Evolutionary conservation across 2,329 filamentous ascomycete species (phyloP).

Genomic region (Penicillium expansum): DNA sequence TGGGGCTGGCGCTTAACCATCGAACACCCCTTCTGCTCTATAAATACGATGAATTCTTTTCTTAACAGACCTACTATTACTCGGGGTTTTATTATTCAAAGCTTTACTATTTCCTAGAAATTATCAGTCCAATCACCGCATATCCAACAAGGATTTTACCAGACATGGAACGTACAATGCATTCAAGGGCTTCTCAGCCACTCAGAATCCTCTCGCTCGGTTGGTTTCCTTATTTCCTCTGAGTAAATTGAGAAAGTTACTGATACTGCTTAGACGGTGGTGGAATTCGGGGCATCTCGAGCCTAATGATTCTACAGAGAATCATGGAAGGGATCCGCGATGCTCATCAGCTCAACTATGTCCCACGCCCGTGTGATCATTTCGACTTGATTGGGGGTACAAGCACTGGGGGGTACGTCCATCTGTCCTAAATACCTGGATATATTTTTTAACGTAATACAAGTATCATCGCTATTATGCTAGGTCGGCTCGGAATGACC

Average conservation of each 20-base stretch:
- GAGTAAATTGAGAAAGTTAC: background rate
- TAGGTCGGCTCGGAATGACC: background rate
- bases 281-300: background rate
- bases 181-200: background rate
- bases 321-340: slow-evolving; percentile 1
- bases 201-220: slow-evolving; percentile 4
- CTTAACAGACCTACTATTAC: background rate
- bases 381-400: background rate
- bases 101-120: background rate
- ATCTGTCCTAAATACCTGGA: no score
- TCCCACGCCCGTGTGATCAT: background rate
- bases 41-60: background rate
- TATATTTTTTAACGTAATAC: background rate
- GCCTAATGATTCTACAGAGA: background rate
- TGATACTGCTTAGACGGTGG: background rate
- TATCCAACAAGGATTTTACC: background rate
- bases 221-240: background rate
- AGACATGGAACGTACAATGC: background rate
- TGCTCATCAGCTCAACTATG: background rate
- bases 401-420: background rate
- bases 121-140: background rate
- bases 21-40: background rate
- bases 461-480: slow-evolving; percentile 4
- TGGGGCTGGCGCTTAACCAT: background rate
- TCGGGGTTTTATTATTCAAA: background rate